phyloP scores from a whole-genome alignment of 345 rosid genomes.

The Mercurialis annua region DNA sequence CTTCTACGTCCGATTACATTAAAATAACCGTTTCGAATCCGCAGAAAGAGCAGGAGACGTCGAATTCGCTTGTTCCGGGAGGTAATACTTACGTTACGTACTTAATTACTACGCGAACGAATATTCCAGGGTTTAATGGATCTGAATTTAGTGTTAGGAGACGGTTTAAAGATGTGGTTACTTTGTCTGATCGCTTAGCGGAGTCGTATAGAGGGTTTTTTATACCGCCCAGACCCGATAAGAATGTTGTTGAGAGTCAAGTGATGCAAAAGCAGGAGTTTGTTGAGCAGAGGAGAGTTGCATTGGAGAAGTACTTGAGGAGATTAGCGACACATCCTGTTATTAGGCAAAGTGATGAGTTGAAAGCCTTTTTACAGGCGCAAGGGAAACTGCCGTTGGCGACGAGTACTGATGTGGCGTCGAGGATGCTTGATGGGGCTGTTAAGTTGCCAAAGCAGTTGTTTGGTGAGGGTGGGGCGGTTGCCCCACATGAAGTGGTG shows the following conservation, averaged over 20 bases:
- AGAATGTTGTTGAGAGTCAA: slow-evolving; percentile 90
- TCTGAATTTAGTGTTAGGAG: slow-evolving; percentile 75
- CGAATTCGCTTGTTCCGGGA: slow-evolving; percentile 79
- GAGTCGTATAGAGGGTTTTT: slow-evolving; percentile 82
- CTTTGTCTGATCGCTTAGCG: slow-evolving; percentile 73
- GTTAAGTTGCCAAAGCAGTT: slow-evolving; percentile 84
- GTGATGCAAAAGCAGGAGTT: slow-evolving; percentile 98
- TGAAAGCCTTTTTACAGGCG: slow-evolving; percentile 73
- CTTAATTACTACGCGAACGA: slow-evolving; percentile 76
- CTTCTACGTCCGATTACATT: slow-evolving; percentile 52
- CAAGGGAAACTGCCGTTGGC: slow-evolving; percentile 71
- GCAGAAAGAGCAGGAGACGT: slow-evolving; percentile 69
- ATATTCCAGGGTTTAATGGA: slow-evolving; percentile 57
- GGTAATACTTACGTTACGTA: slow-evolving; percentile 68
- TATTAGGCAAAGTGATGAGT: slow-evolving; percentile 73
- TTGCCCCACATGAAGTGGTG: slow-evolving; percentile 70
- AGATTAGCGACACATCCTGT: slow-evolving; percentile 70
- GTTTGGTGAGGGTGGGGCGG: slow-evolving; percentile 61
- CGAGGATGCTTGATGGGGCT: slow-evolving; percentile 92
- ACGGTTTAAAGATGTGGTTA: slow-evolving; percentile 79
- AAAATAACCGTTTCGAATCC: slow-evolving; percentile 86
- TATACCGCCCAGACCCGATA: slow-evolving; percentile 90
- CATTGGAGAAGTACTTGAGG: slow-evolving; percentile 79
- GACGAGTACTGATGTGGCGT: slow-evolving; percentile 72
- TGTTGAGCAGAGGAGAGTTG: slow-evolving; percentile 87